These are phyloP conservation scores for Laguncularia racemosa DNA, from an alignment of 345 rosid genomes.

Conservation along the genomic window DNA sequence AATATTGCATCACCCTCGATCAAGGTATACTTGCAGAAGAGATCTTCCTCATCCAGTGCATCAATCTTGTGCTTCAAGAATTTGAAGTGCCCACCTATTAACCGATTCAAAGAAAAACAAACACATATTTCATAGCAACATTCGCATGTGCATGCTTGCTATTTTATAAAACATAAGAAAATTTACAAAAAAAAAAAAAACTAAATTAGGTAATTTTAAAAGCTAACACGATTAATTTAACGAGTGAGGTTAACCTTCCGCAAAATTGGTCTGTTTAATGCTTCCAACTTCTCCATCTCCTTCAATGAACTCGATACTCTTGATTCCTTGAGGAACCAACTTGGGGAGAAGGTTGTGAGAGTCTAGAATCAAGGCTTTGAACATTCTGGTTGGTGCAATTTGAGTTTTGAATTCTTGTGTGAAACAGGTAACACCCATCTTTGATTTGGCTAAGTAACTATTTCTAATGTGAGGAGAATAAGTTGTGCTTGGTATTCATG, in stretches of 20 bases:
- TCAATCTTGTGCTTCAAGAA: slow-evolving; percentile 26
- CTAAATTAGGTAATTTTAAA: no score
- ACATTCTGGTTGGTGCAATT: slow-evolving; percentile 1
- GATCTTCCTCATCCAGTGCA: slow-evolving; percentile 18
- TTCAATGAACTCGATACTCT: not conserved
- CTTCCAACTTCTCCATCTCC: slow-evolving; percentile 2
- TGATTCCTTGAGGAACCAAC: not conserved
- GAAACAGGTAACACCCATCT: not conserved
- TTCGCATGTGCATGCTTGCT: no score
- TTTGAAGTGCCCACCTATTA: slow-evolving; percentile 13
- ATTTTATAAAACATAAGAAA: no score
- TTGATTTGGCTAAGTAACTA: not conserved
- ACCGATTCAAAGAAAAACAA: no score
- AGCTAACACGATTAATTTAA: no score
- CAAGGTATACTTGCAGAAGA: slow-evolving; percentile 21
- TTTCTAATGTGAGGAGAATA: no score
- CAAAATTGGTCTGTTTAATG: not conserved
- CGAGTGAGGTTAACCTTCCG: not conserved
- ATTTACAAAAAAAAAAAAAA: no score
- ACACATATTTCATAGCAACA: no score
- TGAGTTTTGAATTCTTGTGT: not conserved
- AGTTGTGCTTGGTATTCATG: no score
- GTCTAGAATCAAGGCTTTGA: slow-evolving; percentile 1
- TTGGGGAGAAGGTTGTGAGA: not conserved
- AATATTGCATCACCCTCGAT: slow-evolving; percentile 21